Percentiles rank a stretch among this genome's conserved stretches.
Conservation (phyloP, 345 rosid genomes). For the rapeseed (Brassica napus) region DNA sequence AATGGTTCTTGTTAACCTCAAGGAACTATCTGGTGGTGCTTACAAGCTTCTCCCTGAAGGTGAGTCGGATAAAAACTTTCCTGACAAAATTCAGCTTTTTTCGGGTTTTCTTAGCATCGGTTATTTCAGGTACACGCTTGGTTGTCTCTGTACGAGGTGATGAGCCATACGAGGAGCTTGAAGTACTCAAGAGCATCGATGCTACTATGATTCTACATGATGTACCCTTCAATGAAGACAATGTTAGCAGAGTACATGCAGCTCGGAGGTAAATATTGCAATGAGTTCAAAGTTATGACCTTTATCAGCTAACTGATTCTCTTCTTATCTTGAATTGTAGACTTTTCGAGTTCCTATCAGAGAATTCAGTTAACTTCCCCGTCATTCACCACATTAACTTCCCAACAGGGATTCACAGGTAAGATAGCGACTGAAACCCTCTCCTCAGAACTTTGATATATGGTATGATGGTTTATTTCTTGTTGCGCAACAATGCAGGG, state of each 20-base stretch:
- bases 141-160: slow-evolving; percentile 84
- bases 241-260: slow-evolving; percentile 86
- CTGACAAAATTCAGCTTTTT: background rate
- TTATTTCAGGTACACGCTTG: slow-evolving; percentile 77
- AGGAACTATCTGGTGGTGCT: slow-evolving; percentile 86
- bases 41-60: slow-evolving; percentile 97
- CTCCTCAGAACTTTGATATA: background rate
- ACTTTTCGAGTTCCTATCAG: slow-evolving; percentile 81
- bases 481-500: slow-evolving; percentile 50
- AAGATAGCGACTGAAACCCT: slow-evolving; percentile 14
- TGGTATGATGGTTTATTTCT: slow-evolving; percentile 26
- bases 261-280: slow-evolving; percentile 99
- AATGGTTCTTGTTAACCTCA: slow-evolving; percentile 85
- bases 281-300: background rate
- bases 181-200: slow-evolving; percentile 67
- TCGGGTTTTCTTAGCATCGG: background rate
- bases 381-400: slow-evolving; percentile 91
- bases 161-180: slow-evolving; percentile 72
- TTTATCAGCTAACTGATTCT: slow-evolving; percentile 1
- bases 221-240: slow-evolving; percentile 68
- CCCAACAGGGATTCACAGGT: slow-evolving; percentile 78
- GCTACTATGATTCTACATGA: slow-evolving; percentile 86
- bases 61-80: slow-evolving; percentile 30
- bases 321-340: slow-evolving; percentile 39
- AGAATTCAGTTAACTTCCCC: slow-evolving; percentile 66